These are phyloP conservation scores for Botrytis fragariae DNA, from an alignment of 2,329 filamentous ascomycete genomes.

Conservation along the genomic window DNA sequence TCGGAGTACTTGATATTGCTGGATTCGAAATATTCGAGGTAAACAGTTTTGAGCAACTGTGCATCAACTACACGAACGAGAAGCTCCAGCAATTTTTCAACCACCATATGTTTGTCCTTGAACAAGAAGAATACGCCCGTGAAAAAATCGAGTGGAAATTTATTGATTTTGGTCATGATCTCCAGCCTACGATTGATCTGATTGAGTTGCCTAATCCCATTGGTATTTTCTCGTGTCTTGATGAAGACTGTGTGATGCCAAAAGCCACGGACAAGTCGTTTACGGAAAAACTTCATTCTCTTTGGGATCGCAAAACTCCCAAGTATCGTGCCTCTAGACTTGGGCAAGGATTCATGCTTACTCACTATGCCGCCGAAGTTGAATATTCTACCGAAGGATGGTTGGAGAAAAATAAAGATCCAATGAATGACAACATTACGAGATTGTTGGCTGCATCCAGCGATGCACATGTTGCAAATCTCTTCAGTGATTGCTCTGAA, in stretches of 20 bases:
- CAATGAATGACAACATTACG: slow-evolving; percentile 94
- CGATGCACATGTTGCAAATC: slow-evolving; percentile 75
- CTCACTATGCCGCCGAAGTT: slow-evolving; percentile 95
- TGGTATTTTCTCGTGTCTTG: slow-evolving; percentile 96
- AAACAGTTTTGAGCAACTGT: slow-evolving; percentile 98
- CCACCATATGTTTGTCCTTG: slow-evolving; percentile 98
- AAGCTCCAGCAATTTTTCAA: slow-evolving; percentile 99
- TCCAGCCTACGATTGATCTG: slow-evolving; percentile 95
- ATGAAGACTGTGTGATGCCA: slow-evolving; percentile 98
- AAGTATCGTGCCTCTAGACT: slow-evolving; percentile 90
- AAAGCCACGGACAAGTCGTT: slow-evolving; percentile 97
- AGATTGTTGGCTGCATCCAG: slow-evolving; percentile 78
- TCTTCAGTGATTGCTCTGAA: slow-evolving; percentile 88
- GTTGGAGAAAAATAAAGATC: slow-evolving; percentile 99
- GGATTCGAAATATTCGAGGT: slow-evolving; percentile 98
- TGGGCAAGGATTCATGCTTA: slow-evolving; percentile 89
- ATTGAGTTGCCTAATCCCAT: slow-evolving; percentile 97
- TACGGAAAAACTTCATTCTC: slow-evolving; percentile 91
- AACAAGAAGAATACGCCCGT: slow-evolving; percentile 95
- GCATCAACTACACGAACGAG: slow-evolving; percentile 99
- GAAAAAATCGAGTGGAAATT: slow-evolving; percentile 99
- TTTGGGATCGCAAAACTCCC: slow-evolving; percentile 94
- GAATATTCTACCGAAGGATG: slow-evolving; percentile 94
- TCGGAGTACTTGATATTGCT: slow-evolving; percentile 97
- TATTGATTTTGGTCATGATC: slow-evolving; percentile 95